Conservation (phyloP, 2,329 filamentous ascomycete genomes). For the Dactylellina parvicollis region DNA sequence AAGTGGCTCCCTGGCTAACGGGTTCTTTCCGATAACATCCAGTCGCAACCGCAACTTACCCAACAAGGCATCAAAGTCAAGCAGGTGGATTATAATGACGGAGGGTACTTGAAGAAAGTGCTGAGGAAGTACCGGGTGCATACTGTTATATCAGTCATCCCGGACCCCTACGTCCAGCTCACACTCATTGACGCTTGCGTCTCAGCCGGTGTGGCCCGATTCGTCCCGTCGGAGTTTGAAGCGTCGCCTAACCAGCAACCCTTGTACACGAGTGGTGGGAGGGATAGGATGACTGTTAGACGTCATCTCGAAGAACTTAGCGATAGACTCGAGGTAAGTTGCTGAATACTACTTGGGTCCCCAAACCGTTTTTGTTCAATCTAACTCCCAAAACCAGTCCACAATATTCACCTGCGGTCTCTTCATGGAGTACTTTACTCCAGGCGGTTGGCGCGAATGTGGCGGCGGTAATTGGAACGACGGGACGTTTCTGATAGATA, state of each 20-base stretch:
- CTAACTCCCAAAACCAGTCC: conserved; percentile 36
- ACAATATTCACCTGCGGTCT: conserved; percentile 56
- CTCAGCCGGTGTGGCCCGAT: conserved; percentile 53
- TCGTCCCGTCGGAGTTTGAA: conserved; percentile 57
- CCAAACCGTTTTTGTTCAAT: neutral
- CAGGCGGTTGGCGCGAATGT: conserved; percentile 54
- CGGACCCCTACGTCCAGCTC: conserved; percentile 53
- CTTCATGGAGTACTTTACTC: conserved; percentile 57
- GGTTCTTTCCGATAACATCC: conserved; percentile 17
- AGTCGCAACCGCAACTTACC: conserved; percentile 54
- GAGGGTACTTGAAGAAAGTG: conserved; percentile 29
- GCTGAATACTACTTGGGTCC: too few species aligned
- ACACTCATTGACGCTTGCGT: conserved; percentile 57
- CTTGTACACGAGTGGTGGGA: conserved; percentile 46
- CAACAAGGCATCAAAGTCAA: conserved; percentile 53
- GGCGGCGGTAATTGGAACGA: conserved; percentile 52
- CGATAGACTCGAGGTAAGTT: conserved; percentile 41
- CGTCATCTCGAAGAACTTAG: conserved; percentile 55
- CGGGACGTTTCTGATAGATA: conserved; percentile 54
- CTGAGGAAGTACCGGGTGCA: conserved; percentile 52
- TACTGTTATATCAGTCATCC: conserved; percentile 55
- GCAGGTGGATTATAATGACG: conserved; percentile 54
- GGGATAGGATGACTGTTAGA: conserved; percentile 55
- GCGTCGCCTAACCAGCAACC: conserved; percentile 54
- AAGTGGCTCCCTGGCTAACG: conserved; percentile 35